phyloP scores from a whole-genome alignment of 345 rosid species.

The Acer negundo region DNA sequence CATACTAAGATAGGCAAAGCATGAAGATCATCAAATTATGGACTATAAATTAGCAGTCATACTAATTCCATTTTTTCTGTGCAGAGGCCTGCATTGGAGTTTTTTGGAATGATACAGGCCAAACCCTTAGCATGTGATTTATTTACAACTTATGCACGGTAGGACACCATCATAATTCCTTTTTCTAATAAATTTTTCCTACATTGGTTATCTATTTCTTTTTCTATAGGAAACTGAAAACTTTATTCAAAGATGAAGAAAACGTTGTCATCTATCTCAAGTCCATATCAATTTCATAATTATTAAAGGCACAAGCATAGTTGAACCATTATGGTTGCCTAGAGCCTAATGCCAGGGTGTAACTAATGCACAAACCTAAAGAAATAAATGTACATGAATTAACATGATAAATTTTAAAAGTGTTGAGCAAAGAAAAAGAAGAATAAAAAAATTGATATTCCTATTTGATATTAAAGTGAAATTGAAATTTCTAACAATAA shows the following conservation, averaged over 20 bases:
- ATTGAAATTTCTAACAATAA: slow-evolving; percentile 1
- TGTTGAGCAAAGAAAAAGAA: not conserved
- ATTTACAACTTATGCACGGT: slow-evolving; percentile 80
- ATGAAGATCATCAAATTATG: not conserved
- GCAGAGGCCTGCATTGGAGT: slow-evolving; percentile 86
- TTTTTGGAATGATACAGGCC: slow-evolving; percentile 88
- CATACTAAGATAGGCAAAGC: not conserved
- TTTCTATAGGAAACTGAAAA: no score
- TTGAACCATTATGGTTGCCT: not conserved
- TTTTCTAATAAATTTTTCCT: not conserved
- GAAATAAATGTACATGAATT: not conserved
- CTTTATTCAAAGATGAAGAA: no score
- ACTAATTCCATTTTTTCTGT: slow-evolving; percentile 22
- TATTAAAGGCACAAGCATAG: not conserved
- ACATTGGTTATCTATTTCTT: not conserved
- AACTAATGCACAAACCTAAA: not conserved
- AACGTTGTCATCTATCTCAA: not conserved
- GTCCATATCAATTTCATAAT: slow-evolving; percentile 4
- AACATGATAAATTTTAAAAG: not conserved
- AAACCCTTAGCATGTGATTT: slow-evolving; percentile 84
- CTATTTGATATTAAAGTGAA: not conserved
- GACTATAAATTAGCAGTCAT: not conserved
- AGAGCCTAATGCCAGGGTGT: slow-evolving; percentile 3
- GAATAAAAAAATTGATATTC: not conserved
- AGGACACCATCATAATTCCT: slow-evolving; percentile 8